These are phyloP conservation scores for Solanum peruvianum DNA, from an alignment of 257 asterid genomes.

Conservation along the genomic window DNA sequence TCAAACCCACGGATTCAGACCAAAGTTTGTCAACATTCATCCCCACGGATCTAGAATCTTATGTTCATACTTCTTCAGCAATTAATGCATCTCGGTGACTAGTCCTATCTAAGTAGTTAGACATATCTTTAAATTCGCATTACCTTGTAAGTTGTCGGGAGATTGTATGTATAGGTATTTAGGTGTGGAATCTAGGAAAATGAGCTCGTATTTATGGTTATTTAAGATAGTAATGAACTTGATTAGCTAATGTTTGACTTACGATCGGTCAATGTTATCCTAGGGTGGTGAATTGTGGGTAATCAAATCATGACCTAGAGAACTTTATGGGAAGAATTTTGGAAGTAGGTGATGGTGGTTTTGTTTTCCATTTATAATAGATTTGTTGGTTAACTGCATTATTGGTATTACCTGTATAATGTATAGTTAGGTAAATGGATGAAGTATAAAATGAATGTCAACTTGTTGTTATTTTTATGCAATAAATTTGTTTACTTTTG, in stretches of 20 bases:
- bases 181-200: neutral
- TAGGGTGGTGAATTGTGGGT: neutral
- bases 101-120: neutral
- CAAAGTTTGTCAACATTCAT: neutral
- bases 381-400: neutral
- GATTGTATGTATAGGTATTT: neutral
- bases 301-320: neutral
- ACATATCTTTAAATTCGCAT: neutral
- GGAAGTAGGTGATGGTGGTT: neutral
- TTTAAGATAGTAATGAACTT: neutral
- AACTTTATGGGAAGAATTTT: neutral
- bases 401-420: no score
- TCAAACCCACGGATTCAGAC: neutral
- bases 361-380: neutral
- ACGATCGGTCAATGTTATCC: neutral
- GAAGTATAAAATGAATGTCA: neutral
- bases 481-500: no score
- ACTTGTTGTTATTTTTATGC: neutral
- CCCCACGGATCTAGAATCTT: neutral
- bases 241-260: neutral
- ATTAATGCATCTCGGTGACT: neutral
- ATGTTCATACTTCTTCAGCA: neutral
- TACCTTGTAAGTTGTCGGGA: no score
- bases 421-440: neutral
- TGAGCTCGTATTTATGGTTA: neutral